Evolutionary conservation across 768 basidiomycete genomes (phyloP), one percentile per base, ranked within the genome.

Genomic region (Trametes sanguinea): DNA sequence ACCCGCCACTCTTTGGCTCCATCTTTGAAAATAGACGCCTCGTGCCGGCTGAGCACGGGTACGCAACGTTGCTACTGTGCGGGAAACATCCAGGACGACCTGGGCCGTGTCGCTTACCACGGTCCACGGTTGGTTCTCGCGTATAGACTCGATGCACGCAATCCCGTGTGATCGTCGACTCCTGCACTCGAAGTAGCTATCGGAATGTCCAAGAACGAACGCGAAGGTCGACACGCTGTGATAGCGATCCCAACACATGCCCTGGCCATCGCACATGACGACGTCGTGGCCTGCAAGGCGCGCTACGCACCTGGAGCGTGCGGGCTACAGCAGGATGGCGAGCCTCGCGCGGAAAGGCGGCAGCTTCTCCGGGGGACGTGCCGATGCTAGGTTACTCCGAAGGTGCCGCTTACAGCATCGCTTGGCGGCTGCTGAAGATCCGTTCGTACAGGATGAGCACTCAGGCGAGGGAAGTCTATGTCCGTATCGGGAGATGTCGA

Each of bases 81-180:
- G 11, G 46, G 33, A 47, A 6, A 27, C 55, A 48, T 9, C 9
- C 50, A 37, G 32, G 14, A 10, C 42, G 33, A 50, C n/a, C 48
- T 51, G 29, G 57, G 39, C 39, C 47, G 14, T 57, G 56, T 40
- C 48, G 37, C 46, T 27, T 32, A 43, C 42, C 42, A 43, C 5
- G 14, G 9, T 29, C n/a, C 51, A 51, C 32, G 50, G 50, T 17
- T n/a, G 3, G 14, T n/a, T 39, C 13, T 16, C 42, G 57, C n/a
- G 17, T 35, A 51, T 51, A 32, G 17, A 42, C 48, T 42, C 50
- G 22, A 50, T 4, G 39, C 7, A 33, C 37, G 37, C 57, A 14
- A 13, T n/a, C 40, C 53, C 43, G 50, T 42, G 30, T 50, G 61
- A 62, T 57, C 61, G 43, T 62, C 61, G 61, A n/a, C 51, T 8